Base-by-base conservation (phyloP, 1,139 yeast genomes). In the Yamadazyma oceani region DNA sequence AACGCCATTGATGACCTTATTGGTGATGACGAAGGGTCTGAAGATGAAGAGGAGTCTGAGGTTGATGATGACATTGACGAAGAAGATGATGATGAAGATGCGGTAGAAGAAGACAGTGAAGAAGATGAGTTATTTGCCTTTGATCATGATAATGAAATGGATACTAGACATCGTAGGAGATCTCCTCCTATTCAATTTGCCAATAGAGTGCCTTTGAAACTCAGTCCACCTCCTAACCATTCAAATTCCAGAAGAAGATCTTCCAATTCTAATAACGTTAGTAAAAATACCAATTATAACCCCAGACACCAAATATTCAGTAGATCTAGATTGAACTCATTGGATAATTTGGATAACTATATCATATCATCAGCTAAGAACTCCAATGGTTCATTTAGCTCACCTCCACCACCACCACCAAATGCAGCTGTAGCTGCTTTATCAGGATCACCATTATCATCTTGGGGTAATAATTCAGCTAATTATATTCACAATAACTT, bases 181-280 rank as follows among this genome's bases (percentile, higher is more conserved):
- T 58, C 69, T 2, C 72, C 70, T 5, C 73, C 74, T 1, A 57
- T 69, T 36, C 61, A 65, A 41, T 70, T 71, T 45, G 77, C 77
- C 35, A 62, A 69, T 37, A 49, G 76, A 29, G 76, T 71, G 2
- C 77, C 76, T 1, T 43, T 64, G 28, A 69, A 66, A 41, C 45
- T 66, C 21, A 65, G 69, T 43, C 73, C 75, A 11, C 75, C 76
- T 10, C 51, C 57, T 21, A 44, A 39, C 12, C 17, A 32, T 14
- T 35, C 44, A 5, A 34, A 39, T 21, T 27, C 47, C 6, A 43
- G 63, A 44, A 57, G 70, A 39, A 60, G 57, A 44, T 53, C 61
- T 16, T 59, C 67, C 7, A 58, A 65, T 16, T 56, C 66, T 4
- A 36, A 42, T 22, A 43, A 35, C 34, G 45, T 43, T 17, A 43